Percentiles rank a stretch among this genome's conserved stretches.
Conservation (phyloP, 129 eudicot species). For the Glebionis coronaria region DNA sequence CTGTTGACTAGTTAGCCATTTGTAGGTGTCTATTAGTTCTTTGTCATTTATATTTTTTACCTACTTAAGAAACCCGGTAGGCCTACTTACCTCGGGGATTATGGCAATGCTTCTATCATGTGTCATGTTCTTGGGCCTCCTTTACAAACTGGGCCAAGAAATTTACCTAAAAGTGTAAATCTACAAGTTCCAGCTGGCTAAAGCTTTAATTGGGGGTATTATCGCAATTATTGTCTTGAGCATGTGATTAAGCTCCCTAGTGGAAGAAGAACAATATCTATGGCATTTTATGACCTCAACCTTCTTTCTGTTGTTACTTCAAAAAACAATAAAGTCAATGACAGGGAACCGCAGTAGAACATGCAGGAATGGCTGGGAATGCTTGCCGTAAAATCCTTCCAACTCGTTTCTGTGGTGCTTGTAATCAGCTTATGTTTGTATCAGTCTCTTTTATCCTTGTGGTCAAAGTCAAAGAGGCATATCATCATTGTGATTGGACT, state of each 20-base stretch:
- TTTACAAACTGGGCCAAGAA: slow-evolving; percentile 40
- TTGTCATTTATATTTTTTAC: background rate
- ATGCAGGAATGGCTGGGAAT: slow-evolving; percentile 34
- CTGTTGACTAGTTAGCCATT: no score
- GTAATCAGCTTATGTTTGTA: slow-evolving; percentile 41
- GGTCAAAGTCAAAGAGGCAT: slow-evolving; percentile 37
- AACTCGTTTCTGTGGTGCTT: slow-evolving; percentile 53
- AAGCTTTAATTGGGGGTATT: slow-evolving; percentile 33
- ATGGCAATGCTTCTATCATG: slow-evolving; percentile 72
- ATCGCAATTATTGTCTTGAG: slow-evolving; percentile 51
- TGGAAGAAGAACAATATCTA: slow-evolving; percentile 93
- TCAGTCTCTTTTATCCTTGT: slow-evolving; percentile 35
- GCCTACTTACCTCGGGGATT: slow-evolving; percentile 56
- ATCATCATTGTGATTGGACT: slow-evolving; percentile 30
- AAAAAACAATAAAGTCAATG: slow-evolving; percentile 42
- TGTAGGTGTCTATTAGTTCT: background rate
- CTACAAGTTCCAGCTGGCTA: slow-evolving; percentile 49
- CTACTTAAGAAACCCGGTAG: slow-evolving; percentile 73
- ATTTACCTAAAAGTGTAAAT: slow-evolving; percentile 22
- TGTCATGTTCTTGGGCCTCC: slow-evolving; percentile 52
- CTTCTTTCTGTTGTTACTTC: slow-evolving; percentile 51
- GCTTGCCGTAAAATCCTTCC: slow-evolving; percentile 39
- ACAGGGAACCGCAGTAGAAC: slow-evolving; percentile 9
- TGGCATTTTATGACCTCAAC: slow-evolving; percentile 87
- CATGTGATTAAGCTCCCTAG: slow-evolving; percentile 93